phyloP scores from a whole-genome alignment of 345 rosid genomes.

The Xanthoceras sorbifolium region DNA sequence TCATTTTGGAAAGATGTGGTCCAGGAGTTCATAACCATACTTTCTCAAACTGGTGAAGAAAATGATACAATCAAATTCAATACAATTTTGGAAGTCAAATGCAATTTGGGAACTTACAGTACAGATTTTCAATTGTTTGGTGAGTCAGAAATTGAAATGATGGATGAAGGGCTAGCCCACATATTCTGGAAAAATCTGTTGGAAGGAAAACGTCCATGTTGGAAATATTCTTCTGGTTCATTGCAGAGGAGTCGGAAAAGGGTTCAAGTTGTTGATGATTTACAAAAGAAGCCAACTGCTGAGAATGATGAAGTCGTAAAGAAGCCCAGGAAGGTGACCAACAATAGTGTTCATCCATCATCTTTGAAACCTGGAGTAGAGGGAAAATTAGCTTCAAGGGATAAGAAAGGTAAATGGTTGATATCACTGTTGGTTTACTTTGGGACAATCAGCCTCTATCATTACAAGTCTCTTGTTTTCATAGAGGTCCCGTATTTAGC shows the following conservation, averaged over 20 bases:
- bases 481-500: background rate
- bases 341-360: constrained; percentile 31
- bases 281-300: constrained; percentile 31
- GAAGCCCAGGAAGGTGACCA: constrained; percentile 54
- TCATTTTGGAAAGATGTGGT: constrained; percentile 43
- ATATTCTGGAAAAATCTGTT: constrained; percentile 74
- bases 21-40: constrained; percentile 53
- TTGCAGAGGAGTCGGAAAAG: constrained; percentile 74
- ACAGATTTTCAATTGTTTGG: constrained; percentile 53
- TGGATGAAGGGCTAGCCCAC: constrained; percentile 56
- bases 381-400: constrained; percentile 29
- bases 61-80: constrained; percentile 35
- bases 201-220: constrained; percentile 58
- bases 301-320: constrained; percentile 42
- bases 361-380: constrained; percentile 27
- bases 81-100: constrained; percentile 59
- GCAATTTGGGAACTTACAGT: constrained; percentile 50
- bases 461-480: background rate
- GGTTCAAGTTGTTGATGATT: constrained; percentile 38
- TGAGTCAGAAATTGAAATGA: constrained; percentile 50
- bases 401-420: constrained; percentile 48
- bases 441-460: background rate
- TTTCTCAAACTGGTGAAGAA: constrained; percentile 44
- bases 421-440: constrained; percentile 19
- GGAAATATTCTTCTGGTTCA: constrained; percentile 63